A percentile compares a stretch with the other conserved stretches of the same genome.
phyloP scores from a whole-genome alignment of 352 stramenopile genomes.

The Thalassiosira mediterranea region DNA sequence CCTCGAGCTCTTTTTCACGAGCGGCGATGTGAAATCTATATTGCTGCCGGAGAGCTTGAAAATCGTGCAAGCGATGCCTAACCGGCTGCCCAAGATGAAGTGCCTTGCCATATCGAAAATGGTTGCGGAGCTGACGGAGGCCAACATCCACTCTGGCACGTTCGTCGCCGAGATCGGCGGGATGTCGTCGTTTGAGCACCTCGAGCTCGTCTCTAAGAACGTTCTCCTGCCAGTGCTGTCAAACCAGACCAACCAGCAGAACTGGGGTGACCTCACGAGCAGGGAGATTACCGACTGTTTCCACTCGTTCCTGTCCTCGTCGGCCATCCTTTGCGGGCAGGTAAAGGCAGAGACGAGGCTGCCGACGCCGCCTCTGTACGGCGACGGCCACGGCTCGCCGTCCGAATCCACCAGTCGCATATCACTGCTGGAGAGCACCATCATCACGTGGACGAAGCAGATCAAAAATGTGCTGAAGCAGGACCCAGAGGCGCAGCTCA shows the following conservation, averaged over 20 bases:
- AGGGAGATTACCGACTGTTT: conserved; percentile 97
- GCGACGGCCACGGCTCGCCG: conserved; percentile 72
- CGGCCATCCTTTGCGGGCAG: conserved; percentile 95
- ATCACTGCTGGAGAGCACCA: conserved; percentile 95
- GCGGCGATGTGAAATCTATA: conserved; percentile 87
- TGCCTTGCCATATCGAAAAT: conserved; percentile 92
- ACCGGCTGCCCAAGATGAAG: conserved; percentile 87
- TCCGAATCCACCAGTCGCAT: conserved; percentile 87
- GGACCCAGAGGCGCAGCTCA: conserved; percentile 95
- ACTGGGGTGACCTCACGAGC: conserved; percentile 95
- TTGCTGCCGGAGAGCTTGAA: conserved; percentile 90
- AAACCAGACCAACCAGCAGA: conserved; percentile 93
- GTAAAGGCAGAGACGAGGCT: conserved; percentile 97
- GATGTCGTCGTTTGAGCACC: conserved; percentile 91
- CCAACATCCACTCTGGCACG: conserved; percentile 86
- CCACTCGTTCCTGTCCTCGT: conserved; percentile 94
- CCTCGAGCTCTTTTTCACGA: conserved; percentile 90
- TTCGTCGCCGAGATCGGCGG: conserved; percentile 89
- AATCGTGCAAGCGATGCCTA: conserved; percentile 87
- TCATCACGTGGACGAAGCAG: conserved; percentile 99
- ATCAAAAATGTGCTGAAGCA: conserved; percentile 98
- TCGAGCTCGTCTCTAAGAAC: conserved; percentile 93
- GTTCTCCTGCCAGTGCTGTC: conserved; percentile 95
- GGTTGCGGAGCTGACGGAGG: conserved; percentile 68
- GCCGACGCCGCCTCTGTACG: conserved; percentile 91